Evolutionary conservation across 1,139 yeast genomes (phyloP), one percentile per base, ranked within the genome.

Genomic region (Diutina siamensis): DNA sequence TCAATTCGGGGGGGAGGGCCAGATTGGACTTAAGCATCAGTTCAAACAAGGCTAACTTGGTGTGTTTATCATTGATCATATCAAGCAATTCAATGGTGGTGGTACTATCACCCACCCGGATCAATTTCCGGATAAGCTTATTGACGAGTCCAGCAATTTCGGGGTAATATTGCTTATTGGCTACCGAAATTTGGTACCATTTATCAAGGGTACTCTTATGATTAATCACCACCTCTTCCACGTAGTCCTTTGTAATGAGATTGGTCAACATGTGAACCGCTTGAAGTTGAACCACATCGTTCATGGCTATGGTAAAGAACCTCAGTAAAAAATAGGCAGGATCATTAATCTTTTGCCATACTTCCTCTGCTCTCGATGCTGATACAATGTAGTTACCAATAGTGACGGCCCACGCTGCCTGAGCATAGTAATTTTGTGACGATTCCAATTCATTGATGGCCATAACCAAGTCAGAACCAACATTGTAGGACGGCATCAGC

Each of bases 191-290:
- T 17, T 38, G 31, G 19, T 17, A 22, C 42, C 42, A 38, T 10
- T 17, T 15, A 10, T 25, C 32, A 22, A 38, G 19, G 20, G 42
- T 38, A 12, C 17, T 20, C 4, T 19, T n/a, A 15, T 38, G 20
- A 2, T 38, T n/a, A n/a, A 17, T 35, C 7, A 38, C 32, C 4
- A 38, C 32, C 7, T 38, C 32, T 9, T 22, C 31, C 4, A 38
- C 42, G n/a, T 38, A 17, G 5, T 22, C 42, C 19, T 10, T n/a
- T 7, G 42, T 25, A 4, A 38, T 15, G n/a, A 38, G 42, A 25
- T 38, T 38, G n/a, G 42, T 38, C 42, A 38, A 21, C 42, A 38
- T 38, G 21, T 38, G 42, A 3, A 38, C 42, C 3, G 42, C 42
- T 15, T 38, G 42, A 17, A 38, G 42, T 20, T 38, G 42, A 17